phyloP scores from a whole-genome alignment of 257 asterid genomes.

The Jacaranda copaia region DNA sequence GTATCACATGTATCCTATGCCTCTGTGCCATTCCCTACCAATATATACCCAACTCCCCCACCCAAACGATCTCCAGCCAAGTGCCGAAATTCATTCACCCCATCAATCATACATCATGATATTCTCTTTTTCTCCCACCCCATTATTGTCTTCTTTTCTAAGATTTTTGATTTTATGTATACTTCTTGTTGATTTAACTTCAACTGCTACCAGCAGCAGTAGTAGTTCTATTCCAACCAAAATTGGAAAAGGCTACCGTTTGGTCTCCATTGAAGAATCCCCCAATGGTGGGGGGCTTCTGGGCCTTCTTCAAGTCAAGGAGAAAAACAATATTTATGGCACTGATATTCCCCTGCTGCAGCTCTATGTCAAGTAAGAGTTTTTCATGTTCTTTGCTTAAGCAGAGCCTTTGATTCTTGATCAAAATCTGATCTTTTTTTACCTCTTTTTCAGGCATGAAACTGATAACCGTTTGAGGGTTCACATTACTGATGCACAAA shows the following conservation, averaged over 20 bases:
- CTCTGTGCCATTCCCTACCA: slow-evolving; percentile 32
- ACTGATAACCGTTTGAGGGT: slow-evolving; percentile 76
- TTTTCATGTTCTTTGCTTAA: neutral
- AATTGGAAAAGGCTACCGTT: slow-evolving; percentile 83
- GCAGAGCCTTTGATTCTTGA: neutral
- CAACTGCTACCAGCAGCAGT: slow-evolving; percentile 24
- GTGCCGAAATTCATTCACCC: neutral
- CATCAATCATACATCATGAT: slow-evolving; percentile 26
- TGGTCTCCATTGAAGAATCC: slow-evolving; percentile 71
- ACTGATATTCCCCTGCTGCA: slow-evolving; percentile 84
- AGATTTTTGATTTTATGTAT: slow-evolving; percentile 37
- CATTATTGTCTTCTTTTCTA: slow-evolving; percentile 32
- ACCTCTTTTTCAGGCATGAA: slow-evolving; percentile 66
- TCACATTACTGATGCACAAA: slow-evolving; percentile 83
- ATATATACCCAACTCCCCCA: slow-evolving; percentile 35
- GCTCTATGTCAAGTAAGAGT: slow-evolving; percentile 82
- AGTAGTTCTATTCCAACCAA: slow-evolving; percentile 38
- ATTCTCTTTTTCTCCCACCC: slow-evolving; percentile 26
- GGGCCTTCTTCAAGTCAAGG: slow-evolving; percentile 81
- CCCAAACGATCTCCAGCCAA: neutral
- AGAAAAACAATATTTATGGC: slow-evolving; percentile 74
- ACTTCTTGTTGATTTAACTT: slow-evolving; percentile 35
- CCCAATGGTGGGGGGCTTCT: slow-evolving; percentile 83
- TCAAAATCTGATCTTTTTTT: slow-evolving; percentile 14
- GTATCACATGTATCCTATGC: slow-evolving; percentile 44